Evolutionary conservation across 2,329 filamentous ascomycete genomes (phyloP), one percentile per base, ranked within the genome.

Genomic region (Sporothrix brasiliensis): DNA sequence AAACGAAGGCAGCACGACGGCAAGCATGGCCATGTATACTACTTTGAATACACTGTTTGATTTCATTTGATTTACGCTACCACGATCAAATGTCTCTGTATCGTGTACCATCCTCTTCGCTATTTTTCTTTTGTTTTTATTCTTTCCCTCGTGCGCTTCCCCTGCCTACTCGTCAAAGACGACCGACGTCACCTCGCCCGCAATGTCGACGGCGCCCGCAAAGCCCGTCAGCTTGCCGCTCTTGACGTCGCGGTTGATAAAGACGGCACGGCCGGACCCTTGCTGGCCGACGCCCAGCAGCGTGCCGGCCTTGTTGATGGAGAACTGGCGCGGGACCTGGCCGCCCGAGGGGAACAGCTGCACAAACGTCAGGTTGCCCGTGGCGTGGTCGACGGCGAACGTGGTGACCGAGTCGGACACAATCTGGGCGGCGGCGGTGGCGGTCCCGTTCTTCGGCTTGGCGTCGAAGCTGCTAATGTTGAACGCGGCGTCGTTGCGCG

Each of bases 231-330:
- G 79, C 74, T 83, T 75, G 1, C 91, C 92, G 0, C 86, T 88
- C 69, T 77, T 73, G 1, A 83, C 80, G 78, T 93, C 84, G 6
- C 92, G 83, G 75, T 81, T 77, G 63, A 91, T 85, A 66, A 94
- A 79, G 7, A 85, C 86, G 1, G 92, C 86, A 41, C 84, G 86
- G 44, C 83, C 81, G 67, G 87, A 87, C 19, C 79, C 79, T 79
- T 93, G 89, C 73, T 91, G 82, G 0, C 85, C 90, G 39, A 92
- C 86, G 1, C 89, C 91, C 3, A 92, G 80, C 71, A 90, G 79
- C 69, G 84, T 83, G 0, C 91, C 91, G 13, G 84, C 85, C 72
- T 83, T 83, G 78, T 90, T 93, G 70, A 92, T 79, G 67, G 84
- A 85, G 77, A 92, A 91, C 53, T 91, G 89, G 27, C 91, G 84